Percentiles rank a stretch among this genome's conserved stretches.
phyloP scores from a whole-genome alignment of 2,329 filamentous ascomycete genomes.

The Colletotrichum tofieldiae region DNA sequence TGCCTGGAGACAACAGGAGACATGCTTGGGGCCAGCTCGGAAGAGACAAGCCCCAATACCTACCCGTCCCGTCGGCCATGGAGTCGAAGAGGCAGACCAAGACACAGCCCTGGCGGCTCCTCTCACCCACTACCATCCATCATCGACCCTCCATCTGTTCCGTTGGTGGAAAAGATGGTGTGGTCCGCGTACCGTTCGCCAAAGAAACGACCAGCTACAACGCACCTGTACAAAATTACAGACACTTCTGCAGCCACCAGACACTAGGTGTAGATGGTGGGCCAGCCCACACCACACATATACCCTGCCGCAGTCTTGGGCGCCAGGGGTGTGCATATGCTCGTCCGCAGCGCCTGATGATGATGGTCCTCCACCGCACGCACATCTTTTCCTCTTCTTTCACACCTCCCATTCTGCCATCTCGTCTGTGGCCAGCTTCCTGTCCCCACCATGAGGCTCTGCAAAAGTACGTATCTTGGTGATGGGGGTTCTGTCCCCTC shows the following conservation, averaged over 20 bases:
- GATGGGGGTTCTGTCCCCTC: conserved; percentile 18
- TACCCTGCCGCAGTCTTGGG: conserved; percentile 22
- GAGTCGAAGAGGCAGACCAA: conserved; percentile 22
- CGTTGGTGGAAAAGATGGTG: conserved; percentile 12
- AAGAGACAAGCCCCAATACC: conserved; percentile 17
- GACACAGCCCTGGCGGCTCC: conserved; percentile 35
- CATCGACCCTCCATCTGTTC: conserved; percentile 18
- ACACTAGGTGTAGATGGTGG: conserved; percentile 24
- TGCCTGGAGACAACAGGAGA: conserved; percentile 30
- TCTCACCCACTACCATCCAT: conserved; percentile 17
- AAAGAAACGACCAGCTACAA: conserved; percentile 12
- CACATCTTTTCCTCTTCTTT: conserved; percentile 37
- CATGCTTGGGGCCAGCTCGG: conserved; percentile 17
- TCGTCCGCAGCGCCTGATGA: conserved; percentile 26
- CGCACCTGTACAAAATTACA: conserved; percentile 25
- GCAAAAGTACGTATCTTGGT: conserved; percentile 29
- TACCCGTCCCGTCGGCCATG: conserved; percentile 1
- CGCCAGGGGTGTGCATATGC: conserved; percentile 35
- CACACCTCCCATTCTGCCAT: conserved; percentile 25
- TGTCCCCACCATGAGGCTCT: conserved; percentile 27
- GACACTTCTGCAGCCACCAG: conserved; percentile 25
- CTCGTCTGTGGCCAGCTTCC: neutral
- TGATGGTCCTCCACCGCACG: conserved; percentile 18
- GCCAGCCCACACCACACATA: conserved; percentile 20
- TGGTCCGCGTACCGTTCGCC: conserved; percentile 17